Base-by-base conservation (phyloP, 106 monocot genomes). In the Acanthochlamys bracteata region DNA sequence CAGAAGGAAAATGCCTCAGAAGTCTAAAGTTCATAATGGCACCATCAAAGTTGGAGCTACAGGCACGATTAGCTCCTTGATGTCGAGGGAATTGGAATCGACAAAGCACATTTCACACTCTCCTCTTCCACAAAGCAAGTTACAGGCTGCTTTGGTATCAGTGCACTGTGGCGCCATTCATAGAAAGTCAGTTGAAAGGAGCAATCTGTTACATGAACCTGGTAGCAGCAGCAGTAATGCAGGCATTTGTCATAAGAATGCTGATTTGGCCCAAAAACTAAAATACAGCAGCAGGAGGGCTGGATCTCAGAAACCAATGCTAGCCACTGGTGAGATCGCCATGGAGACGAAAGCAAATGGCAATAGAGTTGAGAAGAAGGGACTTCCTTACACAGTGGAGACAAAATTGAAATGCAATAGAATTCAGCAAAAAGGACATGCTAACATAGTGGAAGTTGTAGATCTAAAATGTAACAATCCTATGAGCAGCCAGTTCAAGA, bases 391-490 rank as follows among this genome's bases (percentile, higher is more conserved):
- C 80, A 70, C 75, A 24, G 74, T 75, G 19, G 78, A 81, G 63
- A 78, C 81, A 53, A 78, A 81, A 72, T 53, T 89, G 0, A 89
- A 84, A 63, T 89, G 89, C 84, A 74, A 60, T 67, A 88, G 83
- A n/a, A n/a, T n/a, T n/a, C n/a, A n/a, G n/a, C n/a, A n/a, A n/a
- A n/a, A n/a, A 66, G 61, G 72, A 7, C 68, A 63, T 43, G 57
- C 80, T 73, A 71, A 78, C 80, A 71, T 77, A 25, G 75, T 76
- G 21, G 78, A 82, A 67, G 78, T 82, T 24, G 86, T 86, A 54
- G 81, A 82, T 76, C 54, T 89, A 0, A 89, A 84, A 64, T 89
- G 89, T 82, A 75, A 61, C 71, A 89, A 86, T 56, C 93, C 89
- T 12, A 81, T 89, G 83, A 86, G 84, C 68, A 78, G 75, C 69